Conservation (phyloP, 768 basidiomycete species). For the Trametes gibbosa region DNA sequence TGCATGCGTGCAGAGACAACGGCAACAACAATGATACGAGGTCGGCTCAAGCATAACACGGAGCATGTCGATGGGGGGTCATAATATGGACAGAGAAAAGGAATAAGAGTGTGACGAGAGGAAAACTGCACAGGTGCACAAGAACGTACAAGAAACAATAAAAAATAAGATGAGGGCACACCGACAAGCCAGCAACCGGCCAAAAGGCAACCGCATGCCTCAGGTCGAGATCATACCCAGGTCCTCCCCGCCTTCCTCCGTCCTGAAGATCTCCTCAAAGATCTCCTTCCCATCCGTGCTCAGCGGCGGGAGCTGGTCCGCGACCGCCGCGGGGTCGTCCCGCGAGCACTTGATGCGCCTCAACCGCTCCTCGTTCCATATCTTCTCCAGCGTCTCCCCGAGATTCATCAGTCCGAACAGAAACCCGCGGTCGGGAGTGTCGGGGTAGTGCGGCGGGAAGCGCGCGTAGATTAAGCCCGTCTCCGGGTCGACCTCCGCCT, state of each 20-base stretch:
- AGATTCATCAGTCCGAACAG: constrained; percentile 86
- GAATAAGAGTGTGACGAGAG: neutral
- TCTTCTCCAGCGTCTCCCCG: constrained; percentile 69
- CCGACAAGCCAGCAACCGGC: neutral
- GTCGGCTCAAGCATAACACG: constrained; percentile 2
- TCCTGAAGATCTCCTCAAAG: constrained; percentile 69
- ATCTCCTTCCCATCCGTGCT: constrained; percentile 74
- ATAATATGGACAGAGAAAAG: neutral
- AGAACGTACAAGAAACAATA: constrained; percentile 3
- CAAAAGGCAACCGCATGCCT: constrained; percentile 4
- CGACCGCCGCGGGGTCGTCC: constrained; percentile 49
- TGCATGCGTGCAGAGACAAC: constrained; percentile 12
- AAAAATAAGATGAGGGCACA: neutral
- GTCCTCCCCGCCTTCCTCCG: constrained; percentile 58
- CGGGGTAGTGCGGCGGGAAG: constrained; percentile 90
- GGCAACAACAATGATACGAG: neutral
- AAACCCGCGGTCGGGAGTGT: constrained; percentile 92
- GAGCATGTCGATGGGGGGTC: neutral
- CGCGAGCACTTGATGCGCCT: constrained; percentile 61
- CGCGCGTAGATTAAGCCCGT: constrained; percentile 86
- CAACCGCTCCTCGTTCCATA: constrained; percentile 86
- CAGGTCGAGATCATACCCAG: constrained; percentile 76
- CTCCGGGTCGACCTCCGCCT: constrained; percentile 76
- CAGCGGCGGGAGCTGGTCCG: constrained; percentile 59
- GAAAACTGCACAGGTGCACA: neutral